Evolutionary conservation across 2,329 filamentous ascomycete genomes (phyloP).

Genomic region (Trichophyton verrucosum): DNA sequence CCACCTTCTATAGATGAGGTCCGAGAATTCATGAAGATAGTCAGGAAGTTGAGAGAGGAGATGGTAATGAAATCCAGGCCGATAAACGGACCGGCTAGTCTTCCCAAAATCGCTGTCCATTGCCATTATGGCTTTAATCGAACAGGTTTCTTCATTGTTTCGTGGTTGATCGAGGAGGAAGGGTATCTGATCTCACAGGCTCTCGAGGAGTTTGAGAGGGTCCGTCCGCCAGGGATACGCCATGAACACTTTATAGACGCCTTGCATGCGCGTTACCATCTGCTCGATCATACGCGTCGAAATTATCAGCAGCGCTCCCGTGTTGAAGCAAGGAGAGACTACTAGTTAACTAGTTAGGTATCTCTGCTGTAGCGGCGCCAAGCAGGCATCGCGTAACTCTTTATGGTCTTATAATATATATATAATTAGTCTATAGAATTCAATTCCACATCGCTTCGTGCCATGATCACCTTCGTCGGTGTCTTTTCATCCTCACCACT

Average conservation of each 20-base stretch:
- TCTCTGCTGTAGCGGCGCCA: not conserved
- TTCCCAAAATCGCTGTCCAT: slow-evolving; percentile 57
- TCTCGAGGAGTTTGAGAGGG: slow-evolving; percentile 61
- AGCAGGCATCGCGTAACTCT: not conserved
- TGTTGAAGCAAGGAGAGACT: not conserved
- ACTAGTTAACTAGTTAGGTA: not conserved
- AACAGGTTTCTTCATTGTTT: slow-evolving; percentile 81
- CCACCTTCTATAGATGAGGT: slow-evolving; percentile 57
- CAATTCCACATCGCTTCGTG: not conserved
- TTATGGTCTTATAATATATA: not conserved
- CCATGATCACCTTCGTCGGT: not conserved
- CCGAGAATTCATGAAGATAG: slow-evolving; percentile 45
- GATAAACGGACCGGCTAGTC: slow-evolving; percentile 7
- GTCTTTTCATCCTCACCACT: not conserved
- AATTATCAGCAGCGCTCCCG: too few relatives aligned
- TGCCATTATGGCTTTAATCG: slow-evolving; percentile 96
- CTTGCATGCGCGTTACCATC: slow-evolving; percentile 63
- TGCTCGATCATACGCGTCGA: slow-evolving; percentile 29
- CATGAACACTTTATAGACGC: slow-evolving; percentile 82
- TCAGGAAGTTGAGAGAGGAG: slow-evolving; percentile 47
- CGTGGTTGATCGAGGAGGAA: slow-evolving; percentile 75
- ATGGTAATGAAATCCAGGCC: slow-evolving; percentile 27
- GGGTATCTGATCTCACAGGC: slow-evolving; percentile 62
- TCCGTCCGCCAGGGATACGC: slow-evolving; percentile 69
- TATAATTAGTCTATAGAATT: not conserved